Base-by-base conservation (phyloP, 1,284 basidiomycete genomes). In the Tetrapyrgos nigripes region DNA sequence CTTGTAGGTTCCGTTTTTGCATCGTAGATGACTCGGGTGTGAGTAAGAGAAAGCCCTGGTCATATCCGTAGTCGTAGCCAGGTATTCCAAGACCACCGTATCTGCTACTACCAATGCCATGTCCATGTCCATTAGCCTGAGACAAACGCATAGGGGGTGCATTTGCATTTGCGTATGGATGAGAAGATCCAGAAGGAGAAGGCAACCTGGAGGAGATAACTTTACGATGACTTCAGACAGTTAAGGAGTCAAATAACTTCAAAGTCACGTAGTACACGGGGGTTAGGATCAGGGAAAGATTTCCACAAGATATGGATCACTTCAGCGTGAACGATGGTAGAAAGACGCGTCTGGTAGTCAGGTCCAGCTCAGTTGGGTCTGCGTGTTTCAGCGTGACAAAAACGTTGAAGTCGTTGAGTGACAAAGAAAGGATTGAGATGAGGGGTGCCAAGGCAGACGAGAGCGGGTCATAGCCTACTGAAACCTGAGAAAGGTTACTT, bases 391-490 rank as follows among this genome's bases (percentile, higher is more conserved):
- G n/a, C n/a, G n/a, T n/a, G n/a, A n/a, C n/a, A n/a, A n/a, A n/a
- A n/a, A n/a, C n/a, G 64, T 21, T 35, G 29, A 27, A 26, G 21
- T 66, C 80, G 78, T 23, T 85, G 70, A 26, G 72, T 72, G 19
- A 71, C 69, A 70, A 89, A 89, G 44, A 85, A 65, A 47, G 64
- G 64, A 87, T 79, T 4, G 72, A 71, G 17, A 85, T 69, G 31
- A 90, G 79, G 1, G 76, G 73, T 9, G 76, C 72, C 17, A 89
- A 72, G 1, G 89, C 85, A 57, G 85, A 77, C 8, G 79, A 76
- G 28, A 93, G 76, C 0, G 83, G 80, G 23, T 82, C 75, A 61
- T 88, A 92, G 2, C 89, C 88, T 9, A 93, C 86, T 58, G 81
- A 80, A 37, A 77, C n/a, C n/a, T n/a, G n/a, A n/a, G n/a, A n/a